phyloP scores from a whole-genome alignment of 2,329 filamentous ascomycete species.

The Trichophyton benhamiae region DNA sequence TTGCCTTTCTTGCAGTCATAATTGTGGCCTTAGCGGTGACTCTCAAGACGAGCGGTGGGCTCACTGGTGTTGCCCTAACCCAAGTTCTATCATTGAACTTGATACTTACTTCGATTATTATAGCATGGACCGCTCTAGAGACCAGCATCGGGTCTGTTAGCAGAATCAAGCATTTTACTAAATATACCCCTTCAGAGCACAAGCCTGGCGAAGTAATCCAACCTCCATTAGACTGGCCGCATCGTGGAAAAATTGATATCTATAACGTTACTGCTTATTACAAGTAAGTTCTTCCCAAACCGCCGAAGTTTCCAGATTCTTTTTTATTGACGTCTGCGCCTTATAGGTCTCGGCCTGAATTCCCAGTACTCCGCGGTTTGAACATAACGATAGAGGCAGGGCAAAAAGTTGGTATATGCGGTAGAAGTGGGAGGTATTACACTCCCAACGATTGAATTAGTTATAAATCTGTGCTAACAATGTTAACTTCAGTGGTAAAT shows the following conservation, averaged over 20 bases:
- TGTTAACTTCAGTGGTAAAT: constrained; percentile 54
- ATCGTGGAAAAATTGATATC: constrained; percentile 27
- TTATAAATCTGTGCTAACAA: constrained; percentile 1
- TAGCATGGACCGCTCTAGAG: constrained; percentile 43
- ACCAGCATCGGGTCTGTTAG: constrained; percentile 44
- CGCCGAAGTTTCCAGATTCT: not conserved
- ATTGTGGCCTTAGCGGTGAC: constrained; percentile 40
- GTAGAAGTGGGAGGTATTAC: constrained; percentile 63
- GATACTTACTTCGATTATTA: constrained; percentile 41
- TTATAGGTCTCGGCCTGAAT: not conserved
- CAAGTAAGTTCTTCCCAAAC: constrained; percentile 14
- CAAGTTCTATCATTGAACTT: constrained; percentile 30
- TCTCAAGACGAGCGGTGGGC: constrained; percentile 34
- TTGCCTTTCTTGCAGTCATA: constrained; percentile 37
- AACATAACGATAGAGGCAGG: constrained; percentile 72
- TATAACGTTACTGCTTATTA: constrained; percentile 27
- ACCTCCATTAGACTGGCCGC: constrained; percentile 26
- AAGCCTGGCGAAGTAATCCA: constrained; percentile 24
- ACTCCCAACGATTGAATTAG: not conserved
- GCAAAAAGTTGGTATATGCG: constrained; percentile 92
- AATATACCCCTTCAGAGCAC: constrained; percentile 29
- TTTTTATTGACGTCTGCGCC: not conserved
- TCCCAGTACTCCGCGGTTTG: constrained; percentile 74
- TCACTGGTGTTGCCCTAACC: constrained; percentile 39
- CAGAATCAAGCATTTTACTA: constrained; percentile 40